Evolutionary conservation across 1,284 basidiomycete species (phyloP), one percentile per base, ranked within the genome.

Genomic region (Athelia psychrophila): DNA sequence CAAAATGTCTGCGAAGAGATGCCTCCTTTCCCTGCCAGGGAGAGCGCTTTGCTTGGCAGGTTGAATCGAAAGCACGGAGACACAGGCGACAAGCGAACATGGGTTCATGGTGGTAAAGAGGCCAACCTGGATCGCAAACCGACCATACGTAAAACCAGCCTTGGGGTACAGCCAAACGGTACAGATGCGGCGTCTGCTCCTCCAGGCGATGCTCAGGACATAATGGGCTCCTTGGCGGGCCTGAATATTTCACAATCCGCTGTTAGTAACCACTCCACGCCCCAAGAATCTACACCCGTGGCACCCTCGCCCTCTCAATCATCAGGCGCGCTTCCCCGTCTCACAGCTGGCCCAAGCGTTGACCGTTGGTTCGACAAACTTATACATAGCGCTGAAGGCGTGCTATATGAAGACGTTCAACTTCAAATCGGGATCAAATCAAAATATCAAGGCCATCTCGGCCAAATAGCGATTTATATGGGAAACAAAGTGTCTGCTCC

Each of bases 1-100:
- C 92, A 95, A 65, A 91, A 91, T 52, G 86, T 99, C 13, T 98
- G 95, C 70, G 97, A 98, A 67, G 97, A 99, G 73, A 99, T 99
- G 88, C 97, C 97, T 5, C 93, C 96, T 1, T 99, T 98, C 79
- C 93, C 95, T 1, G 91, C 97, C 52, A 86, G 95, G 48, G 91
- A 94, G 59, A 98, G 93, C 54, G 88, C 95, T 6, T 78, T 99
- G 16, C 75, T 97, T 38, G 89, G 82, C 53, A 81, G 94, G 35
- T 72, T 98, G 38, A 92, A 96, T 64, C 86, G 85, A 62, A 95
- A 95, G 66, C 88, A 93, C 38, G 88, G 88, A 3, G 91, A 95
- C 61, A 90, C 90, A 12, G 91, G 91, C 58, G 95, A 97, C 68
- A 96, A 96, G 71, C 79, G 95, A 46, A 96, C 91, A 1, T 98